Base-by-base conservation (phyloP, 2,329 filamentous ascomycete species). In the Blastomyces parvus region DNA sequence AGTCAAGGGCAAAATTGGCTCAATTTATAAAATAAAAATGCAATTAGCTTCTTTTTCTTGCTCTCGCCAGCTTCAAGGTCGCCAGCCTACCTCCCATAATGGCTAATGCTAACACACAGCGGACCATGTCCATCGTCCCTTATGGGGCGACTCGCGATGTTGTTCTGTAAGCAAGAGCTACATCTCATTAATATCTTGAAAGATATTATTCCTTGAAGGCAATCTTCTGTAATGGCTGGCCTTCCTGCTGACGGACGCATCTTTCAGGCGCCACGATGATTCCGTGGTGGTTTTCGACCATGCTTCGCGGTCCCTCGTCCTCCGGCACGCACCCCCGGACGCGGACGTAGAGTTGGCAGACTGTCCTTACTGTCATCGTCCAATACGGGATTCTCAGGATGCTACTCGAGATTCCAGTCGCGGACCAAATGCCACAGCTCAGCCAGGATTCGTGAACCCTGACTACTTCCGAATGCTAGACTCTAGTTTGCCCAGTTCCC, bases 381-480 rank as follows among this genome's bases (percentile, higher is more conserved):
- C 90, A 22, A 83, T 85, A 68, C 80, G 77, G 38, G 86, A 75
- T 74, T 82, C 52, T 38, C 33, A 67, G 22, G 81, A 83, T 53
- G 69, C 72, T 30, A 71, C 72, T 25, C 70, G 73, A 38, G 72
- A 74, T 25, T 64, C 66, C n/a, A 71, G 71, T 60, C 69, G 69
- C 65, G 73, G 73, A 48, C 52, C 60, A 70, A 75, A 40, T 42
- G 8, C 60, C 66, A 62, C 74, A 68, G 66, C 64, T 59, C 74
- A 71, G 70, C 83, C 88, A 59, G 84, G 87, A 63, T 97, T 92
- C 73, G 89, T 97, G 69, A 88, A 92, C 70, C 92, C 92, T 2
- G 86, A 91, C 60, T 99, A 99, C 80, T 99, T 99, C 76, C 90
- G 90, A 70, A 92, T 97, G 88, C 86, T 99, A 50, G 88, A 85